Conservation (phyloP, 495 filamentous ascomycete species). For the Penicillium maclennaniae region DNA sequence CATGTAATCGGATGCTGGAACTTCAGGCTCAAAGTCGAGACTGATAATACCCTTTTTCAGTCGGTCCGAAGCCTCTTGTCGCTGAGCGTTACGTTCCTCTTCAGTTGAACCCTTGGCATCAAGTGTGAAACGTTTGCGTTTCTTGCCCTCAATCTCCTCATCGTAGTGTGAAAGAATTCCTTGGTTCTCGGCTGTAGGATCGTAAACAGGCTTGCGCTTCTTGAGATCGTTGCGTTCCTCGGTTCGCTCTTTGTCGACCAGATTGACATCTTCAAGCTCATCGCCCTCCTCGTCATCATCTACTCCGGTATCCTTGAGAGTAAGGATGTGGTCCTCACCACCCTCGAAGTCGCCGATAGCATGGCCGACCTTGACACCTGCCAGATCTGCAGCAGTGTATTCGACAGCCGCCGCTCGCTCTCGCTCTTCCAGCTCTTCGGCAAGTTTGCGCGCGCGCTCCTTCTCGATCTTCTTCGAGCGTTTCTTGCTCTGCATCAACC, state of each 20-base stretch:
- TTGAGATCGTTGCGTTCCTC: conserved; percentile 77
- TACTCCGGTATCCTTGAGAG: conserved; percentile 84
- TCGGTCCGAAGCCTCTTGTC: conserved; percentile 53
- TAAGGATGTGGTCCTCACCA: conserved; percentile 76
- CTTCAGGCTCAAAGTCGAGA: conserved; percentile 66
- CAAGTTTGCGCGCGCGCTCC: conserved; percentile 63
- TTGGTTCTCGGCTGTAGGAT: conserved; percentile 67
- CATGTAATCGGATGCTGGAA: conserved; percentile 77
- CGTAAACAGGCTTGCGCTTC: conserved; percentile 87
- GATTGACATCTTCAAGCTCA: conserved; percentile 78
- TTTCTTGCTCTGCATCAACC: conserved; percentile 86
- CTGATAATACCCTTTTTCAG: conserved; percentile 67
- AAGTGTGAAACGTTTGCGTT: conserved; percentile 81
- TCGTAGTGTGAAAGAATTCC: conserved; percentile 85
- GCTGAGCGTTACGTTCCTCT: conserved; percentile 60
- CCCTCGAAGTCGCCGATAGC: conserved; percentile 73
- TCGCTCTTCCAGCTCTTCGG: conserved; percentile 69
- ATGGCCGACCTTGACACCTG: conserved; percentile 88
- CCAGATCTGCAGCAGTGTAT: conserved; percentile 79
- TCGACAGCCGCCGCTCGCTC: conserved; percentile 46
- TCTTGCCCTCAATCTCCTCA: conserved; percentile 91
- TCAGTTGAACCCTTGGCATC: conserved; percentile 66
- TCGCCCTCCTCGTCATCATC: conserved; percentile 87
- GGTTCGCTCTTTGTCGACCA: conserved; percentile 74
- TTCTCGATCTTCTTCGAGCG: conserved; percentile 84